These are phyloP conservation scores for Brassica juncea DNA, from an alignment of 345 rosid genomes.

Conservation along the genomic window DNA sequence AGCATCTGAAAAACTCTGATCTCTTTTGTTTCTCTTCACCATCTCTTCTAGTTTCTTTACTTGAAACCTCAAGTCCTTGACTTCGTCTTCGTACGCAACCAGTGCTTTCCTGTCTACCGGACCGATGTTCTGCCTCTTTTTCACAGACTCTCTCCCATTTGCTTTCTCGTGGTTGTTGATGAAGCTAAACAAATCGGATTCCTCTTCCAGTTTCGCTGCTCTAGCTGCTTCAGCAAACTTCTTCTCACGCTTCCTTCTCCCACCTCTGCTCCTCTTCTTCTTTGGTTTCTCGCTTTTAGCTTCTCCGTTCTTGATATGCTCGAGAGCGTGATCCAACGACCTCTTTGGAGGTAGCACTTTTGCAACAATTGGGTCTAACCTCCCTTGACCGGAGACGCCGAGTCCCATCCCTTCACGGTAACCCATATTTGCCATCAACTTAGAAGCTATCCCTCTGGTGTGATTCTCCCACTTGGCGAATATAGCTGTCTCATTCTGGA, in stretches of 20 bases:
- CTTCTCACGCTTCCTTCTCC: constrained; percentile 82
- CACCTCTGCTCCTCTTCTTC: constrained; percentile 83
- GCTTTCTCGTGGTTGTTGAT: constrained; percentile 54
- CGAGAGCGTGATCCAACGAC: constrained; percentile 76
- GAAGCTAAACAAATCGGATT: constrained; percentile 76
- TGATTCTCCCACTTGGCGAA: constrained; percentile 98
- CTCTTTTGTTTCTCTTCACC: constrained; percentile 77
- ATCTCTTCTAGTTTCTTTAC: constrained; percentile 75
- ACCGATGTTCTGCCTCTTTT: constrained; percentile 50
- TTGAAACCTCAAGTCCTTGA: constrained; percentile 60
- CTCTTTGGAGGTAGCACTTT: constrained; percentile 82
- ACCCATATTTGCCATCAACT: constrained; percentile 98
- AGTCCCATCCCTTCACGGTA: constrained; percentile 94
- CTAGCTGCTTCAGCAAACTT: constrained; percentile 75
- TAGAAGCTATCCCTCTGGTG: constrained; percentile 91
- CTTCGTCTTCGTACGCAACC: constrained; percentile 75
- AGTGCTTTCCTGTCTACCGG: constrained; percentile 64
- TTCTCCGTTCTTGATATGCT: constrained; percentile 48
- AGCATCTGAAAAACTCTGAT: constrained; percentile 72
- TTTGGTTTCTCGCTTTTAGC: constrained; percentile 44
- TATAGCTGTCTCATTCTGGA: constrained; percentile 73
- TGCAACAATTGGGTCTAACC: constrained; percentile 74
- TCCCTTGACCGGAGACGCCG: constrained; percentile 86
- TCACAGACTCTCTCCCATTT: constrained; percentile 39
- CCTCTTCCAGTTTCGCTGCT: constrained; percentile 62